Evolutionary conservation across 2,329 filamentous ascomycete genomes (phyloP).

Genomic region (Aspergillus carbonarius): DNA sequence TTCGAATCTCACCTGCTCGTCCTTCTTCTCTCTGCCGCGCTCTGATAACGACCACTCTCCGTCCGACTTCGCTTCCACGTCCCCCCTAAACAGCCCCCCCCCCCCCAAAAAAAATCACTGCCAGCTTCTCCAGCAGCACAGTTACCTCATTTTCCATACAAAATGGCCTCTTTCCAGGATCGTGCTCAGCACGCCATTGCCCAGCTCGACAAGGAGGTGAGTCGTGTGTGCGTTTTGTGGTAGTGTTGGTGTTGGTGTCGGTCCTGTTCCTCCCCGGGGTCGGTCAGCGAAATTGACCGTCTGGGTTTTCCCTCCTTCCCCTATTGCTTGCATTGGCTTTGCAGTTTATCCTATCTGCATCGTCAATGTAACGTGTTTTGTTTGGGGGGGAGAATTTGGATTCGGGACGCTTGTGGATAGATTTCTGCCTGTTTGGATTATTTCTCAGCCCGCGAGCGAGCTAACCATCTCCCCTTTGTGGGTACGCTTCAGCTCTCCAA

Average conservation of each 20-base stretch:
- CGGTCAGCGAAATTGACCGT: background rate
- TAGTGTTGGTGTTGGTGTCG: slow-evolving; percentile 19
- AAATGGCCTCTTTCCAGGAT: slow-evolving; percentile 57
- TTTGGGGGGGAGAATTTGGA: background rate
- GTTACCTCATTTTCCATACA: slow-evolving; percentile 5
- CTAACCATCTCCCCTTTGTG: slow-evolving; percentile 14
- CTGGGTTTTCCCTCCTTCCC: background rate
- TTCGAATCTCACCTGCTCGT: slow-evolving; percentile 13
- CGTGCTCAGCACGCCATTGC: slow-evolving; percentile 63
- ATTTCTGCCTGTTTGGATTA: slow-evolving; percentile 7
- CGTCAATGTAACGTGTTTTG: background rate
- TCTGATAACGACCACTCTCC: slow-evolving; percentile 10
- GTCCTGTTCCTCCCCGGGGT: slow-evolving; percentile 6
- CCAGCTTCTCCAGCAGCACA: background rate
- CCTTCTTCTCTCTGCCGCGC: slow-evolving; percentile 2
- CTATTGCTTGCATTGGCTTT: background rate
- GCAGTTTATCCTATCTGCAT: background rate
- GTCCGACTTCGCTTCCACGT: slow-evolving; percentile 2
- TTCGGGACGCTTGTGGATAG: background rate
- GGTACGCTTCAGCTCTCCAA: slow-evolving; percentile 58
- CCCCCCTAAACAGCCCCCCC: background rate
- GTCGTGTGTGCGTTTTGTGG: slow-evolving; percentile 31
- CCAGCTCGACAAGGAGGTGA: slow-evolving; percentile 68
- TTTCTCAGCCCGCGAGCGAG: slow-evolving; percentile 4
- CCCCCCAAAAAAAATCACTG: too few relatives aligned